A percentile compares a stretch with the other conserved stretches of the same genome.
phyloP scores from a whole-genome alignment of 495 filamentous ascomycete genomes.

The Pyronema omphalodes region DNA sequence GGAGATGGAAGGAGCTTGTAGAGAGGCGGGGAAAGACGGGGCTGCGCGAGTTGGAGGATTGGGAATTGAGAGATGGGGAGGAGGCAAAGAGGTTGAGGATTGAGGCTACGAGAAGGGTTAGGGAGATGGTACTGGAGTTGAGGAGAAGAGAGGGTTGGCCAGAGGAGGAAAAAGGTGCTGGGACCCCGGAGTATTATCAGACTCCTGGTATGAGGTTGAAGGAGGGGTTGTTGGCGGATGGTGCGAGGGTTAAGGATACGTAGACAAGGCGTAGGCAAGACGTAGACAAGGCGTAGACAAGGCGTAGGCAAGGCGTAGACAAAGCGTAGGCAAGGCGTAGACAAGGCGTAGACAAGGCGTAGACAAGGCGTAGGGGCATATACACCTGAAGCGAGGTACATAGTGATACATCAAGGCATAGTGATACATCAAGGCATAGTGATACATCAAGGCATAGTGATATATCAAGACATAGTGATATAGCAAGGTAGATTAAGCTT shows the following conservation, averaged over 20 bases:
- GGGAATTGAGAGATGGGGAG: slow-evolving; percentile 47
- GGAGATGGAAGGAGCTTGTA: slow-evolving; percentile 47
- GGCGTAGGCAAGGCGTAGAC: too few relatives aligned
- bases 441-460: too few relatives aligned
- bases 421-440: too few relatives aligned
- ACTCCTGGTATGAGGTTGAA: slow-evolving; percentile 33
- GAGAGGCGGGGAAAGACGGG: slow-evolving; percentile 23
- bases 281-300: too few relatives aligned
- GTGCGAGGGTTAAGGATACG: slow-evolving; percentile 43
- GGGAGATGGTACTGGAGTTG: slow-evolving; percentile 62
- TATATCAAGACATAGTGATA: too few relatives aligned
- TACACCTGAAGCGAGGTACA: too few relatives aligned
- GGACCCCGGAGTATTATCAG: slow-evolving; percentile 45
- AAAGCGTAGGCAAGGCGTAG: too few relatives aligned
- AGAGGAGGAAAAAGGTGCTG: slow-evolving; percentile 59
- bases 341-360: too few relatives aligned
- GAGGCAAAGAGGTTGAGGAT: slow-evolving; percentile 65
- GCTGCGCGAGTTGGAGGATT: slow-evolving; percentile 42
- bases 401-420: too few relatives aligned
- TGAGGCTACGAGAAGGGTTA: slow-evolving; percentile 60
- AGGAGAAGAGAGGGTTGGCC: slow-evolving; percentile 47
- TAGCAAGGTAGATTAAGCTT: too few relatives aligned
- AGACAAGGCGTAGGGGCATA: too few relatives aligned
- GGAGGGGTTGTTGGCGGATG: slow-evolving; percentile 45
- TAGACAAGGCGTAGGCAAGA: too few relatives aligned